A percentile compares a stretch with the other conserved stretches of the same genome.
Evolutionary conservation across 1,284 basidiomycete species (phyloP).

Genomic region (Xerocomus nothofagi): DNA sequence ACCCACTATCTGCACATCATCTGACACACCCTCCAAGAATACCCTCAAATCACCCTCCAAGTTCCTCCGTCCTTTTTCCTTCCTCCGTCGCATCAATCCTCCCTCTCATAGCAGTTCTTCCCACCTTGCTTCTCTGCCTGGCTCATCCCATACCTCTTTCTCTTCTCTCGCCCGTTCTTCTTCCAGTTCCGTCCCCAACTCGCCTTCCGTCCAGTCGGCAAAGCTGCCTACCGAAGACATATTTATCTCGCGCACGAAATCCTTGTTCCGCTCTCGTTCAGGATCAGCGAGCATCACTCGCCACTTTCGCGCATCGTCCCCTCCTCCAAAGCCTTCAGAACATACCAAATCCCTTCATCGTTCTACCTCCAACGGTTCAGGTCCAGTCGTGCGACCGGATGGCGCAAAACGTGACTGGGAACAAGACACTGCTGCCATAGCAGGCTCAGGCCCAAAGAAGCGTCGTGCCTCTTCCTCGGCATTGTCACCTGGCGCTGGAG

Average conservation of each 20-base stretch:
- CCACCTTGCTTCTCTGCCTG: conserved; percentile 14
- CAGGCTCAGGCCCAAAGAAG: conserved; percentile 33
- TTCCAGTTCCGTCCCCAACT: conserved; percentile 19
- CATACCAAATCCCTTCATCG: conserved; percentile 10
- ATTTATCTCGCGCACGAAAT: conserved; percentile 44
- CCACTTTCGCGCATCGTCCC: conserved; percentile 14
- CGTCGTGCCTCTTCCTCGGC: conserved; percentile 27
- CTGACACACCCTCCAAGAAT: conserved; percentile 21
- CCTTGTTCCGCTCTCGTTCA: conserved; percentile 49
- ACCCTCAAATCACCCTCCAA: conserved; percentile 34
- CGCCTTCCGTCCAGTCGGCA: conserved; percentile 15
- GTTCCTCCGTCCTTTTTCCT: conserved; percentile 29
- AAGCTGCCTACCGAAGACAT: conserved; percentile 41
- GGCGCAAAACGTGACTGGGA: conserved; percentile 6
- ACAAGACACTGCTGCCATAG: conserved; percentile 3
- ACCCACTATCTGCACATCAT: conserved; percentile 22
- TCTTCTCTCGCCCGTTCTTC: conserved; percentile 15
- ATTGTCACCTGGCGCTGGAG: conserved; percentile 30
- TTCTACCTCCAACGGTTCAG: conserved; percentile 17
- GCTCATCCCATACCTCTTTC: conserved; percentile 14
- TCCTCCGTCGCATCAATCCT: conserved; percentile 26
- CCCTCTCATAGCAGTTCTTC: conserved; percentile 35
- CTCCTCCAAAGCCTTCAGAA: conserved; percentile 6
- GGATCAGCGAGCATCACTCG: conserved; percentile 21
- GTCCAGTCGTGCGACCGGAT: neutral